Evolutionary conservation across 306 rosid species (phyloP).

Genomic region (Betula pendula): DNA sequence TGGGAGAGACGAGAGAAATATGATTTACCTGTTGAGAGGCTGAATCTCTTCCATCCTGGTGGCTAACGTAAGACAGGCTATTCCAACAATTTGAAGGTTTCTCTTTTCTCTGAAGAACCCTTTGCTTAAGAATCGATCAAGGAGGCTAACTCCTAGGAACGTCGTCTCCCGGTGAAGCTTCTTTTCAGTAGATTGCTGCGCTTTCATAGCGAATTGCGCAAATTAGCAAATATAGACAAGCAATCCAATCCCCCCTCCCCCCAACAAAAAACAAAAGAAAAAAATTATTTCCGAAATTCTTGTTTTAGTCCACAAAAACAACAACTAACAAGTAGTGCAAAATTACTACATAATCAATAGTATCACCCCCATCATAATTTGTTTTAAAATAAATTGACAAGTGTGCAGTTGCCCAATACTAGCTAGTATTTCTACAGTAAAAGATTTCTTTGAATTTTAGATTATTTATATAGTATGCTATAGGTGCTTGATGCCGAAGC

Average conservation of each 20-base stretch:
- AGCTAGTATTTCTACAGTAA: neutral
- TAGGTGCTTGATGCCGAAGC: neutral
- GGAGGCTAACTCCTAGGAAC: slow-evolving; percentile 77
- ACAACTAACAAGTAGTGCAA: no score
- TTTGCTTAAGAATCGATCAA: slow-evolving; percentile 77
- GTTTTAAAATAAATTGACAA: neutral
- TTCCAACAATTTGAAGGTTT: slow-evolving; percentile 71
- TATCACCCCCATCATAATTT: no score
- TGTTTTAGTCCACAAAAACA: no score
- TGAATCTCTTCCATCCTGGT: slow-evolving; percentile 93
- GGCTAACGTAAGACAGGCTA: slow-evolving; percentile 84
- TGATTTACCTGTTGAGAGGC: slow-evolving; percentile 60
- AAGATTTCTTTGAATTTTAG: neutral
- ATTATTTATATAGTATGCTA: neutral
- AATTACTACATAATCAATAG: no score
- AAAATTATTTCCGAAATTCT: no score
- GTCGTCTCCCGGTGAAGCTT: slow-evolving; percentile 79
- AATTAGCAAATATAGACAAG: neutral
- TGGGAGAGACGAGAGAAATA: neutral
- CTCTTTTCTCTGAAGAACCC: slow-evolving; percentile 67
- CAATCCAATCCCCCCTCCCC: neutral
- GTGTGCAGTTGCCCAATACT: neutral
- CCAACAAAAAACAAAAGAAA: no score
- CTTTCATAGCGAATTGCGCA: slow-evolving; percentile 28
- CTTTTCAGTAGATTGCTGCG: slow-evolving; percentile 52